phyloP scores from a whole-genome alignment of 1,139 yeast species.

The Candida glucosophila region DNA sequence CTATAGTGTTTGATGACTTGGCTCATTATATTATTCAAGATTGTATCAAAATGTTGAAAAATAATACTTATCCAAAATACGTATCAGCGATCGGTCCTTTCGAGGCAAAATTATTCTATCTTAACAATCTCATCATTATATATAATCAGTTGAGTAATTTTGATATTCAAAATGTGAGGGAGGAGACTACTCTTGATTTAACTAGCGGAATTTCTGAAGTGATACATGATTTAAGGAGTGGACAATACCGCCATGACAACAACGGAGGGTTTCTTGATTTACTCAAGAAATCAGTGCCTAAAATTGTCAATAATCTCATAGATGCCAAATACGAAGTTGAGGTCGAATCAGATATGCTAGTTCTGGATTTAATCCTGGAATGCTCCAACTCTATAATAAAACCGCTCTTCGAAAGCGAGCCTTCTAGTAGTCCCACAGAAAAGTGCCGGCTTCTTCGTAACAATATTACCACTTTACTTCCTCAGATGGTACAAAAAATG shows the following conservation, averaged over 20 bases:
- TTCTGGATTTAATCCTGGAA: constrained; percentile 49
- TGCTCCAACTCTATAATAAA: constrained; percentile 28
- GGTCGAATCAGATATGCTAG: constrained; percentile 60
- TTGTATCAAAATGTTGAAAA: constrained; percentile 50
- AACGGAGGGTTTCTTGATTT: constrained; percentile 45
- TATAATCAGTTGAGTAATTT: constrained; percentile 67
- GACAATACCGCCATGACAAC: constrained; percentile 23
- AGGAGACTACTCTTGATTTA: constrained; percentile 72
- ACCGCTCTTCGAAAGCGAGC: constrained; percentile 17
- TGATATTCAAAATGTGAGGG: constrained; percentile 70
- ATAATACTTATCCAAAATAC: constrained; percentile 39
- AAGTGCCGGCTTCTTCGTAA: constrained; percentile 31
- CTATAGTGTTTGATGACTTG: constrained; percentile 75
- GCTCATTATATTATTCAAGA: constrained; percentile 84
- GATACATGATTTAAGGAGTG: constrained; percentile 35
- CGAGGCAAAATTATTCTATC: constrained; percentile 59
- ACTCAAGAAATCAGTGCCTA: constrained; percentile 68
- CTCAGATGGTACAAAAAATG: constrained; percentile 47
- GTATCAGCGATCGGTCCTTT: constrained; percentile 32
- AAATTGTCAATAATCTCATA: constrained; percentile 74
- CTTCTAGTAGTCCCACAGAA: constrained; percentile 21
- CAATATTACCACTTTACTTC: constrained; percentile 43
- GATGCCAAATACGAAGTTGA: constrained; percentile 80
- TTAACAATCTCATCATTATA: constrained; percentile 64
- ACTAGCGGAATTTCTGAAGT: constrained; percentile 60